Evolutionary conservation across 169 alveolate genomes (phyloP), one percentile per base, ranked within the genome.

Genomic region (Plasmodium yoelii): DNA sequence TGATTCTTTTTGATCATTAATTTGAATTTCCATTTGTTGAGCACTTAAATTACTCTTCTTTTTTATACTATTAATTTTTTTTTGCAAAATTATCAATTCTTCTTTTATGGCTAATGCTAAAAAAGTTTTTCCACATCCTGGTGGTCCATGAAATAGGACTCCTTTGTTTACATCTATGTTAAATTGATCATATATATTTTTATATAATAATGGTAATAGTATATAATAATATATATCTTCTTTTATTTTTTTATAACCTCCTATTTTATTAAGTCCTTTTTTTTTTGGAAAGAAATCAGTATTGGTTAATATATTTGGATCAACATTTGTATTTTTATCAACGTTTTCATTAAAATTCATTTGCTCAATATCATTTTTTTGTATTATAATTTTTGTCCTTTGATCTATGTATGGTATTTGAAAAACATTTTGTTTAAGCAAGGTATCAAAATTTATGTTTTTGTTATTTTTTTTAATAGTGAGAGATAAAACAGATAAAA

Each of bases 51-150:
- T 22, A 55, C 77, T 24, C 61, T 68, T 13, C 28, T 68, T 57
- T 57, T 15, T 57, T 57, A 12, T 19, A n/a, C 22, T 19, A 10
- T 1, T 10, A 67, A 84, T 55, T 69, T 87, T 91, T 71, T 49
- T 91, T 73, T 51, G 88, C 82, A 87, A 69, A 68, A 60, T 68
- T 82, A 12, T 73, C 74, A 67, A 39, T 75, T 77, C 90, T 59
- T 74, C 88, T 59, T 67, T 87, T 51, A 75, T 74, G 39, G 90
- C 88, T 53, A 69, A 61, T 7, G 95, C 95, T 55, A 93, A 49
- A 60, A 88, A 68, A 7, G 95, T 88, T 51, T 93, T 93, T 7
- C 95, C 95, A 28, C 94, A 90, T 15, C 95, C 95, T 5, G 95
- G 95, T 9, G 95, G 95, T 4, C 95, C 95, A 87, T 93, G 92